Evolutionary conservation across 106 monocot genomes (phyloP).

Genomic region (Allium cepa): DNA sequence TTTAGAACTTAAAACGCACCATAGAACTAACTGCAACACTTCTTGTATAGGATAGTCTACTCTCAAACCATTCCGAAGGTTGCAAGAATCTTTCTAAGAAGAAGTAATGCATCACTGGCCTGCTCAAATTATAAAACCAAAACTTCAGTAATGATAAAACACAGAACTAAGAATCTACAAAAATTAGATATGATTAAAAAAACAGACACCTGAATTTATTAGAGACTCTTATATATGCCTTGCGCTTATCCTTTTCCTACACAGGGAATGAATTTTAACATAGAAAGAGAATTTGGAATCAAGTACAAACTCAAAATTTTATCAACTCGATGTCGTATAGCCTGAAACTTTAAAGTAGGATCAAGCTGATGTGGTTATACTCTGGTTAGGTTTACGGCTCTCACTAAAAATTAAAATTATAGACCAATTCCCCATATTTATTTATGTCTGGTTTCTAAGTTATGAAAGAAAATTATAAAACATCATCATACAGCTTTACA

Average conservation of each 20-base stretch:
- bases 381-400: too few relatives aligned
- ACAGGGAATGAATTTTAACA: background rate
- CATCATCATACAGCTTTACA: too few relatives aligned
- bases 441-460: too few relatives aligned
- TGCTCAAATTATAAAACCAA: slow-evolving; percentile 16
- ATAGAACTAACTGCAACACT: slow-evolving; percentile 96
- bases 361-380: too few relatives aligned
- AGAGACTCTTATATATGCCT: slow-evolving; percentile 78
- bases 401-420: too few relatives aligned
- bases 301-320: too few relatives aligned
- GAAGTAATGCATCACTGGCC: slow-evolving; percentile 97
- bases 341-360: too few relatives aligned
- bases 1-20: slow-evolving; percentile 26
- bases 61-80: slow-evolving; percentile 90
- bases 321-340: too few relatives aligned
- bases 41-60: slow-evolving; percentile 80
- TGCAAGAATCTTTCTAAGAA: slow-evolving; percentile 88
- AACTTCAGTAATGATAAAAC: background rate
- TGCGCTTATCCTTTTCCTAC: slow-evolving; percentile 86
- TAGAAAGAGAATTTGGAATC: too few relatives aligned
- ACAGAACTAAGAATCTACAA: too few relatives aligned
- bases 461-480: too few relatives aligned
- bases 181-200: background rate
- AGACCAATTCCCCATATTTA: too few relatives aligned
- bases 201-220: slow-evolving; percentile 70